Evolutionary conservation across 345 rosid genomes (phyloP).

Genomic region (Trapa incisa): DNA sequence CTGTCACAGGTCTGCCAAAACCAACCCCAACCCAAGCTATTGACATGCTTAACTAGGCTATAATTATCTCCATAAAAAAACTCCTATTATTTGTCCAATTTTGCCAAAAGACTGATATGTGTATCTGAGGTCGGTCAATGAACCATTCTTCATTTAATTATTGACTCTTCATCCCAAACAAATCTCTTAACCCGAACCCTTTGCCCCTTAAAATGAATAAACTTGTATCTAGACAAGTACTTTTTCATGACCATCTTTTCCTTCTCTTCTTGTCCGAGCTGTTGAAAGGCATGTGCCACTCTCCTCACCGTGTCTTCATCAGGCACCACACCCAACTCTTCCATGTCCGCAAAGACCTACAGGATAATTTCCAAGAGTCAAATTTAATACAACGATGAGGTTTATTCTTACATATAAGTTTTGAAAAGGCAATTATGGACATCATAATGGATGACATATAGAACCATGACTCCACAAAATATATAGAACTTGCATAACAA

Average conservation of each 20-base stretch:
- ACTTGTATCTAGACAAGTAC: slow-evolving; percentile 58
- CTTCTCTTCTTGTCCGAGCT: slow-evolving; percentile 52
- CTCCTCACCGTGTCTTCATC: slow-evolving; percentile 63
- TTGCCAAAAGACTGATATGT: background rate
- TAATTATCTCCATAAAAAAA: no score
- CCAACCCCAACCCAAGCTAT: no score
- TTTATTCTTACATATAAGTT: background rate
- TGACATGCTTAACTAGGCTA: no score
- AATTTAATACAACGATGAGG: background rate
- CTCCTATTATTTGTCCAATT: background rate
- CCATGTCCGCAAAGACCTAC: slow-evolving; percentile 90
- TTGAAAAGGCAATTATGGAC: background rate
- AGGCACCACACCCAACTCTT: slow-evolving; percentile 68
- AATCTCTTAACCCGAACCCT: slow-evolving; percentile 57
- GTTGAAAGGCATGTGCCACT: slow-evolving; percentile 48
- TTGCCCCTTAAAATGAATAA: slow-evolving; percentile 70
- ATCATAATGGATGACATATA: background rate
- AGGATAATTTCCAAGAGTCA: slow-evolving; percentile 5
- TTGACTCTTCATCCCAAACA: slow-evolving; percentile 15
- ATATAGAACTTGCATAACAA: background rate
- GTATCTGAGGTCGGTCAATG: background rate
- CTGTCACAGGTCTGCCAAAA: no score
- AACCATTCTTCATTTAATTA: background rate
- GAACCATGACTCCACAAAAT: background rate
- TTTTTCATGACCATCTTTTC: slow-evolving; percentile 40